Evolutionary conservation across 2,329 filamentous ascomycete genomes (phyloP).

Genomic region (Trematosphaeria pertusa): DNA sequence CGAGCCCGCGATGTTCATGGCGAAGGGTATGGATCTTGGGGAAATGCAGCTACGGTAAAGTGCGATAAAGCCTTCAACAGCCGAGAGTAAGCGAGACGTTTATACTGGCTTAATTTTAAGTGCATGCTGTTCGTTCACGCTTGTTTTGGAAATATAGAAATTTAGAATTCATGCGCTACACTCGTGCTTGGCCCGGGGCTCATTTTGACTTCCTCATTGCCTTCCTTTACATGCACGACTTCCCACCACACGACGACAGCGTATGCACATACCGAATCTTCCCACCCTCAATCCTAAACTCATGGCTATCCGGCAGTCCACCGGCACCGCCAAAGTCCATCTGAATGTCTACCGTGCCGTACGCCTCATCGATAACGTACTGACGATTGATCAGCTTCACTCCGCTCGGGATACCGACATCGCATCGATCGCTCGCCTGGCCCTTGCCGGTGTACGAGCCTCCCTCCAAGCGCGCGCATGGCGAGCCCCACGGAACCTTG

Average conservation of each 20-base stretch:
- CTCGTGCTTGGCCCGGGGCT: no score
- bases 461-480: slow-evolving; percentile 38
- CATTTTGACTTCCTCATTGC: background rate
- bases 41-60: no score
- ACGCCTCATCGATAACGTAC: slow-evolving; percentile 41
- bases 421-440: slow-evolving; percentile 27
- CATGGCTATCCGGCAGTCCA: slow-evolving; percentile 42
- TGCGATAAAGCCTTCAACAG: no score
- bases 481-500: slow-evolving; percentile 35
- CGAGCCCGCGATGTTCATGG: no score
- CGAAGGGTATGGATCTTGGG: no score
- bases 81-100: no score
- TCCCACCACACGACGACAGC: slow-evolving; percentile 23
- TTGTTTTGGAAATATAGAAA: no score
- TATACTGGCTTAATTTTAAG: no score
- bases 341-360: slow-evolving; percentile 38
- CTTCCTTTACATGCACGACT: slow-evolving; percentile 19
- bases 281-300: slow-evolving; percentile 38
- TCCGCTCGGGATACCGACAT: slow-evolving; percentile 37
- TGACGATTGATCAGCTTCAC: slow-evolving; percentile 34
- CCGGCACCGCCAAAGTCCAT: slow-evolving; percentile 36
- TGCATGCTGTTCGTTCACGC: no score
- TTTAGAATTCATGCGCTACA: background rate
- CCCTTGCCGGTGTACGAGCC: slow-evolving; percentile 38
- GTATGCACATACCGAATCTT: slow-evolving; percentile 35